Evolutionary conservation across 2,329 filamentous ascomycete species (phyloP).

Genomic region (Lanzia echinophila): DNA sequence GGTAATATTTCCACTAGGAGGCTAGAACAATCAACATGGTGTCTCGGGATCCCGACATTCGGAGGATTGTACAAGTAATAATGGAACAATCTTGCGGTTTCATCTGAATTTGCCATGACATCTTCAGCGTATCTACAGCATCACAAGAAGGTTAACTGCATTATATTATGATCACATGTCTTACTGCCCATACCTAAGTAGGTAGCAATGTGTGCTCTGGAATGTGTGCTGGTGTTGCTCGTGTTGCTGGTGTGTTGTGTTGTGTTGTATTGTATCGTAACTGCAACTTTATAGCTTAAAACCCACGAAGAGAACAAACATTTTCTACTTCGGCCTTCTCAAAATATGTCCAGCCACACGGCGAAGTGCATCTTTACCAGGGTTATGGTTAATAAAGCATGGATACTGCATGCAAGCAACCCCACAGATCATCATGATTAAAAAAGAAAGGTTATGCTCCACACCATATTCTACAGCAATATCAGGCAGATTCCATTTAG

Average conservation of each 20-base stretch:
- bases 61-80: constrained; percentile 4
- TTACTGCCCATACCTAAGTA: neutral
- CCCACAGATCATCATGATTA: constrained; percentile 8
- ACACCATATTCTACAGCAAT: neutral
- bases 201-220: neutral
- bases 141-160: constrained; percentile 7
- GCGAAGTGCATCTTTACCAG: neutral
- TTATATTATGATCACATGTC: constrained; percentile 10
- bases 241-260: neutral
- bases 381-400: neutral
- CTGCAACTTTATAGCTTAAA: too few species aligned
- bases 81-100: neutral
- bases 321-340: neutral
- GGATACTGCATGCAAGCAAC: constrained; percentile 6
- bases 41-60: constrained; percentile 5
- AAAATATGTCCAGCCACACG: neutral
- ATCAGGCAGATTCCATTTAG: neutral
- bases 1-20: neutral
- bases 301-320: too few species aligned
- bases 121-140: neutral
- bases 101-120: constrained; percentile 9
- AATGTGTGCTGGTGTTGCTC: neutral
- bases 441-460: neutral
- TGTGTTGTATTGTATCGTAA: too few species aligned
- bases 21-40: neutral